These are phyloP conservation scores for Exophiala spinifera DNA, from an alignment of 2,329 filamentous ascomycete genomes.

Conservation along the genomic window DNA sequence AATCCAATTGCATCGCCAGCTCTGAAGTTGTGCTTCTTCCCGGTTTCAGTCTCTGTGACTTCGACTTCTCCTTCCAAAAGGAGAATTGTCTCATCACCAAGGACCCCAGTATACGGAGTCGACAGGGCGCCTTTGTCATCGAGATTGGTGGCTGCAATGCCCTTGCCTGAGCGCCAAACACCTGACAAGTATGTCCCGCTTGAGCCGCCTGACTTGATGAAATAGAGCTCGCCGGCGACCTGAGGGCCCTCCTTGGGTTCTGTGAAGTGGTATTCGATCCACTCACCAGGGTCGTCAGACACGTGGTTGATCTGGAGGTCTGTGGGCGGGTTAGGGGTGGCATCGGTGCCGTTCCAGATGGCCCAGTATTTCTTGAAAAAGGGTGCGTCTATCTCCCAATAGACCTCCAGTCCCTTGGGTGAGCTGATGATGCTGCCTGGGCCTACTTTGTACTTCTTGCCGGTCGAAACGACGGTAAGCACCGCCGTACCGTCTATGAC, in stretches of 20 bases:
- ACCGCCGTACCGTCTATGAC: conserved; percentile 9
- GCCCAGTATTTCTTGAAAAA: conserved; percentile 14
- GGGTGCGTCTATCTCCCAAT: conserved; percentile 8
- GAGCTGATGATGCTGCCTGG: conserved; percentile 10
- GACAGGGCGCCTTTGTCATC: conserved; percentile 8
- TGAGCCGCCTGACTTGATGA: conserved; percentile 6
- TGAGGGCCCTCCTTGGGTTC: conserved; percentile 12
- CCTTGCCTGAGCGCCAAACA: conserved; percentile 11
- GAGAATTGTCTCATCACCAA: conserved; percentile 13
- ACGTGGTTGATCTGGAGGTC: conserved; percentile 7
- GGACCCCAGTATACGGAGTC: conserved; percentile 5
- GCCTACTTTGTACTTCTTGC: conserved; percentile 4
- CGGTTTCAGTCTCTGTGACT: conserved; percentile 11
- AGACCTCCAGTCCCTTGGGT: conserved; percentile 9
- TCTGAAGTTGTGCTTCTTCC: conserved; percentile 11
- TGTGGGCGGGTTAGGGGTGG: background rate
- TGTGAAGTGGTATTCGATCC: conserved; percentile 9
- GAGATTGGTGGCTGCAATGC: conserved; percentile 5
- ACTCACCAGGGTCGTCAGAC: conserved; percentile 11
- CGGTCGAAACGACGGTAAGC: conserved; percentile 4
- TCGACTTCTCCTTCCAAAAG: conserved; percentile 11
- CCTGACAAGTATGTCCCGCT: conserved; percentile 4
- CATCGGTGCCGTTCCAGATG: conserved; percentile 8
- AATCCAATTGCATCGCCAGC: conserved; percentile 10
- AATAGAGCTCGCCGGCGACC: conserved; percentile 9